These are phyloP conservation scores for Lactarius trivialis DNA, from an alignment of 768 basidiomycete genomes.

Conservation along the genomic window DNA sequence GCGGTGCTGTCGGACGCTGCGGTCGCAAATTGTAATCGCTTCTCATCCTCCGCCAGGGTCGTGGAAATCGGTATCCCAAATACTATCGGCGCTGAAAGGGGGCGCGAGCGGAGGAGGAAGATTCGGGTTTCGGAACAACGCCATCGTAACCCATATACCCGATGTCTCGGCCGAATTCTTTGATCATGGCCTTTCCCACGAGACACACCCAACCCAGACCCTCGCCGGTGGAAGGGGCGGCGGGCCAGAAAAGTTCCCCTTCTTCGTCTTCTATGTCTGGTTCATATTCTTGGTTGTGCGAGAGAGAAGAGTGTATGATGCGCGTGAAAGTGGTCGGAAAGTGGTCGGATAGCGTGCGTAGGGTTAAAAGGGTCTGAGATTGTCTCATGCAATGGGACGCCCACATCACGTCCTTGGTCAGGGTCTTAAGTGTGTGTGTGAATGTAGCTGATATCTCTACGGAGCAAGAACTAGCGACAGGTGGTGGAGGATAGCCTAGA, in stretches of 20 bases:
- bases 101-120: slow-evolving; percentile 8
- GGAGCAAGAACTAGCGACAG: slow-evolving; percentile 24
- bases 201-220: slow-evolving; percentile 84
- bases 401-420: slow-evolving; percentile 39
- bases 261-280: slow-evolving; percentile 82
- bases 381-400: slow-evolving; percentile 21
- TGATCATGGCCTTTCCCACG: slow-evolving; percentile 82
- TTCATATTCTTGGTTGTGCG: slow-evolving; percentile 64
- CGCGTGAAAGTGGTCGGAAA: slow-evolving; percentile 74
- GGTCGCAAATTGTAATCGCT: not conserved
- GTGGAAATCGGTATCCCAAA: not conserved
- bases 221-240: slow-evolving; percentile 63
- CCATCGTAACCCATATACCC: slow-evolving; percentile 68
- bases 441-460: slow-evolving; percentile 23
- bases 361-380: slow-evolving; percentile 46
- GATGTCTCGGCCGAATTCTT: slow-evolving; percentile 69
- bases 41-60: not conserved
- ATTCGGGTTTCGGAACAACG: slow-evolving; percentile 61
- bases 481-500: slow-evolving; percentile 23
- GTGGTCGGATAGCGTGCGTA: slow-evolving; percentile 60
- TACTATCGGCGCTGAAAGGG: slow-evolving; percentile 17
- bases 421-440: slow-evolving; percentile 31
- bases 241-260: slow-evolving; percentile 82
- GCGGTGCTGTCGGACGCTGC: not conserved
- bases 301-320: slow-evolving; percentile 58